Evolutionary conservation across 2,329 filamentous ascomycete genomes (phyloP), one percentile per base, ranked within the genome.

Genomic region (Calycina marina): DNA sequence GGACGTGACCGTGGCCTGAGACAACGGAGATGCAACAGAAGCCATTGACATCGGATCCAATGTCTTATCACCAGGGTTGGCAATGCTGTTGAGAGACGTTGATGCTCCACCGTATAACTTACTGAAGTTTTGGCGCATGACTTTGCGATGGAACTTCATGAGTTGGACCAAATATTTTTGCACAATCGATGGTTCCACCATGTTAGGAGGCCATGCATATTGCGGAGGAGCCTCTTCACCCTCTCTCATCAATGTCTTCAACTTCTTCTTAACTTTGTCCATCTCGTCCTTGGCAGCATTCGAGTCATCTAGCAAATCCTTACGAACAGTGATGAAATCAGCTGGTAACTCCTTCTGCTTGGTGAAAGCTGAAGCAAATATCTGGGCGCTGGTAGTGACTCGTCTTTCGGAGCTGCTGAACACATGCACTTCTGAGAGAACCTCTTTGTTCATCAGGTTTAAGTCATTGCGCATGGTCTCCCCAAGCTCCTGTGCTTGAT

Each of bases 231-330:
- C 82, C 50, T 90, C 81, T 40, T 85, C 83, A n/a, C 88, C 90
- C 55, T 93, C 82, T 17, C 90, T 76, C 36, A 98, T 59, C 13
- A 98, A 66, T 1, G 83, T 77, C 60, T 98, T 98, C 16, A 98
- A 69, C 72, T 93, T 94, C 70, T 98, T 98, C 67, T 98, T 98
- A 35, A 98, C 90, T 58, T 93, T 94, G 59, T 98, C 92, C 81
- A 94, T 98, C 50, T 93, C 85, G 53, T 98, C 90, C 55, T 98
- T 98, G 36, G 90, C 90, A 4, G 90, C 90, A 55, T 98, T 98
- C 0, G 86, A 96, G 53, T 98, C 90, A 53, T 98, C 90, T 3
- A 98, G 62, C 5, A 98, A 67, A 56, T 96, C 86, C 53, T 98
- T 98, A 32, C 90, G 77, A 35, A 96, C 77, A 18, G 75, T 79